A percentile compares a stretch with the other conserved stretches of the same genome.
Conservation (phyloP, 1,284 basidiomycete genomes). For the Melampsora americana region DNA sequence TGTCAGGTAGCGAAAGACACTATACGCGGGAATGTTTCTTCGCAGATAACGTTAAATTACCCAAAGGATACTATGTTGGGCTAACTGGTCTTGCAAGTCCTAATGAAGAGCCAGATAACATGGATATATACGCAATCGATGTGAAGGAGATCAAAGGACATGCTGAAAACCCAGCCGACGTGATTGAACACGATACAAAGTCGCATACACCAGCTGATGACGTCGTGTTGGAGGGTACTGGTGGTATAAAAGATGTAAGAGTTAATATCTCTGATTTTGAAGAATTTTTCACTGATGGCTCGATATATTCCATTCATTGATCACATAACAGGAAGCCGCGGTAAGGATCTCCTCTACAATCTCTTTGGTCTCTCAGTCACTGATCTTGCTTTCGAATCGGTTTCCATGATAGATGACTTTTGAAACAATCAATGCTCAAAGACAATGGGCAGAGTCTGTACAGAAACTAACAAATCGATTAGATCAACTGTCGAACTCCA, state of each 20-base stretch:
- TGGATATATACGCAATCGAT: conserved; percentile 48
- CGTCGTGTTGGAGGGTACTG: conserved; percentile 34
- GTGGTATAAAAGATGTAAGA: conserved; percentile 26
- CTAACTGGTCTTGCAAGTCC: conserved; percentile 50
- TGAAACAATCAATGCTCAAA: conserved; percentile 36
- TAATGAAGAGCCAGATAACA: conserved; percentile 49
- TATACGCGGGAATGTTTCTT: conserved; percentile 52
- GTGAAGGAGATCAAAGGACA: conserved; percentile 45
- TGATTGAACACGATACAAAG: conserved; percentile 29
- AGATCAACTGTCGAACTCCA: conserved; percentile 6
- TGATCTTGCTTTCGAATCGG: neutral
- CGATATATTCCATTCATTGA: neutral
- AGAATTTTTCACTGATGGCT: neutral
- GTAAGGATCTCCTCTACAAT: neutral
- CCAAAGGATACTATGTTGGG: conserved; percentile 48
- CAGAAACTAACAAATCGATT: conserved; percentile 26
- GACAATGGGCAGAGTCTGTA: conserved; percentile 21
- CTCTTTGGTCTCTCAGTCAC: neutral
- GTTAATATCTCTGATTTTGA: neutral
- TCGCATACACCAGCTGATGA: conserved; percentile 34
- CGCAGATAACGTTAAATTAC: conserved; percentile 48
- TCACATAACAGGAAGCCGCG: neutral
- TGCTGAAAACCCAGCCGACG: conserved; percentile 25
- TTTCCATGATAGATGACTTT: conserved; percentile 3
- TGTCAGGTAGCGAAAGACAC: conserved; percentile 49